A percentile compares a stretch with the other conserved stretches of the same genome.
Evolutionary conservation across 441 rosid genomes (phyloP).

Genomic region (Pelargonium fulgidum): DNA sequence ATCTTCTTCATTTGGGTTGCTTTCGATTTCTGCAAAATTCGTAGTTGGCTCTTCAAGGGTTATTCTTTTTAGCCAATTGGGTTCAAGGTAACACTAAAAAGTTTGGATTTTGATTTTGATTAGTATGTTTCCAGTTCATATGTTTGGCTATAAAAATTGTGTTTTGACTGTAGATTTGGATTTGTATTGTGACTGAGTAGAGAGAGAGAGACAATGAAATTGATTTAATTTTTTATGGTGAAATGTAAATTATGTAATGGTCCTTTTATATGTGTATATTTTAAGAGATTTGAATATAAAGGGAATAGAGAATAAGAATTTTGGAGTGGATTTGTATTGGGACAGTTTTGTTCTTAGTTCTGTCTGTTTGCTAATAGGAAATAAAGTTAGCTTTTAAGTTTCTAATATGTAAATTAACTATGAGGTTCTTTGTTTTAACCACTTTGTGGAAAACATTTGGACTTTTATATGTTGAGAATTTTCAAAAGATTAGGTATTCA

Average conservation of each 20-base stretch:
- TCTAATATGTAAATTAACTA: neutral
- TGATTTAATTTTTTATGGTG: neutral
- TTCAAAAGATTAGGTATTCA: neutral
- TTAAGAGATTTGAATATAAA: no score
- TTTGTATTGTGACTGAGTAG: neutral
- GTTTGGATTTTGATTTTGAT: neutral
- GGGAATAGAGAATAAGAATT: no score
- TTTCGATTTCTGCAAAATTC: neutral
- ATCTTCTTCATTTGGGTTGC: neutral
- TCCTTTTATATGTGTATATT: no score
- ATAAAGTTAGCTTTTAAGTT: neutral
- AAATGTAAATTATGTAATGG: no score
- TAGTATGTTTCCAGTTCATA: neutral
- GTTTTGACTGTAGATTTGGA: neutral
- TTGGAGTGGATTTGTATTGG: no score
- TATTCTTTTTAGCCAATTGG: neutral
- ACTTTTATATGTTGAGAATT: neutral
- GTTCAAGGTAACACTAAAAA: conserved; percentile 5
- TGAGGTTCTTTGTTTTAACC: neutral
- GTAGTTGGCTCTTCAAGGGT: neutral
- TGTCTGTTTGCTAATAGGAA: no score
- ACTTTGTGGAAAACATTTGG: neutral
- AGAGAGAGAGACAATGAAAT: neutral
- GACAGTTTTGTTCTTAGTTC: no score
- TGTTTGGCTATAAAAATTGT: neutral